Evolutionary conservation across 192 early-diverging fungal genomes (phyloP).

Genomic region (Mortierella antarctica): DNA sequence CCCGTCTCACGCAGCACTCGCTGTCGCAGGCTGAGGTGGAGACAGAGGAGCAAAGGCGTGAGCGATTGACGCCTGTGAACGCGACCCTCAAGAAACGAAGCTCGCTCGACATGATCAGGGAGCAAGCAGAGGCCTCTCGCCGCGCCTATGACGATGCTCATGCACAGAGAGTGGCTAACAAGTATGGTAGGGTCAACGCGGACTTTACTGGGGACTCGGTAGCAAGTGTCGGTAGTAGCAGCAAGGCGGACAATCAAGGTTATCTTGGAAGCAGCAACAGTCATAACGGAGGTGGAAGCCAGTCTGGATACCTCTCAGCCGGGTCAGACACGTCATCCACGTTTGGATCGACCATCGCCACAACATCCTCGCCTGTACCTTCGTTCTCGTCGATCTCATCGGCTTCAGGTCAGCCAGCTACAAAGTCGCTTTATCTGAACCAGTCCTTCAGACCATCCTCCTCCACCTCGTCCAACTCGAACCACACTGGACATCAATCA

Average conservation of each 20-base stretch:
- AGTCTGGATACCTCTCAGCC: slow-evolving; percentile 30
- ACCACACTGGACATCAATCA: neutral
- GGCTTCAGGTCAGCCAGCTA: slow-evolving; percentile 27
- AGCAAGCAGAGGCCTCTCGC: slow-evolving; percentile 48
- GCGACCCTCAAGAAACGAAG: slow-evolving; percentile 42
- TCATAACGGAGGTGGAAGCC: slow-evolving; percentile 1
- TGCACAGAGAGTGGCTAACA: slow-evolving; percentile 33
- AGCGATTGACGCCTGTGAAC: slow-evolving; percentile 45
- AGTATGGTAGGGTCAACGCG: slow-evolving; percentile 31
- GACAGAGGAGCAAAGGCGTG: slow-evolving; percentile 39
- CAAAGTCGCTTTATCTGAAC: slow-evolving; percentile 42
- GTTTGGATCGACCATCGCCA: slow-evolving; percentile 48
- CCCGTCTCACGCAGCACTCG: neutral
- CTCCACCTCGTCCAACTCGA: neutral
- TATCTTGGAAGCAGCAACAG: neutral
- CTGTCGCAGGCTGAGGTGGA: slow-evolving; percentile 11
- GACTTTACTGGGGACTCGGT: slow-evolving; percentile 38
- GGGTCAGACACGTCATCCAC: slow-evolving; percentile 41
- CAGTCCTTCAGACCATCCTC: slow-evolving; percentile 22
- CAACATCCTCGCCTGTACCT: slow-evolving; percentile 44
- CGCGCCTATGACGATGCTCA: slow-evolving; percentile 48
- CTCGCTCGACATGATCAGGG: slow-evolving; percentile 45
- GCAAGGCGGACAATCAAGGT: neutral
- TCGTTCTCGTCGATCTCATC: slow-evolving; percentile 46
- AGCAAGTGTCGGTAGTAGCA: slow-evolving; percentile 23